phyloP scores from a whole-genome alignment of 257 asterid genomes.

The Asclepias syriaca region DNA sequence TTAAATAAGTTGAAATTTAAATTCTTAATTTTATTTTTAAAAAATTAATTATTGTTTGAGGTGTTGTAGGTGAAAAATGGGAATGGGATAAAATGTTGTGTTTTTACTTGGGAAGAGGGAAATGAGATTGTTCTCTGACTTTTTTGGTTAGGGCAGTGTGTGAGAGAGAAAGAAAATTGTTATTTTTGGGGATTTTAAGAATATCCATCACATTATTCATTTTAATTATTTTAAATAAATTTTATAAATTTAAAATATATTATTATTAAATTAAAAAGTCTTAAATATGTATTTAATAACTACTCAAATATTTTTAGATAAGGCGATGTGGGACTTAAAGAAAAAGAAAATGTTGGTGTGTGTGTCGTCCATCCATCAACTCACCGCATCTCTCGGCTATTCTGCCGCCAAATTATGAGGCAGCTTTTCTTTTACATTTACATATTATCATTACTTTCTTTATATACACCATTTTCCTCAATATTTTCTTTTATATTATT shows the following conservation, averaged over 20 bases:
- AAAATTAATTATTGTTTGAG: no score
- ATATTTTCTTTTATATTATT: no score
- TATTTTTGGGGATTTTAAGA: neutral
- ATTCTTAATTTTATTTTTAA: no score
- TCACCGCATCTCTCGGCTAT: conserved; percentile 27
- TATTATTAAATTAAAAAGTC: no score
- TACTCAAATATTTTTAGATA: no score
- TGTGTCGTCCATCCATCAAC: conserved; percentile 6
- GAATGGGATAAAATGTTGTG: neutral
- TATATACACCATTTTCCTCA: neutral
- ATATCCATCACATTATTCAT: neutral
- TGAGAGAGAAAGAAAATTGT: neutral
- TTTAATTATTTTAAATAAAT: no score
- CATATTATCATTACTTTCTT: neutral
- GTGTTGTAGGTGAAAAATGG: neutral
- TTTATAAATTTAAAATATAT: no score
- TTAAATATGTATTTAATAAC: no score
- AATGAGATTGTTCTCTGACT: neutral
- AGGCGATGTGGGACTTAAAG: no score
- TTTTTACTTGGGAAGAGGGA: neutral
- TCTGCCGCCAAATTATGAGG: conserved; percentile 24
- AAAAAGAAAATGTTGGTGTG: neutral
- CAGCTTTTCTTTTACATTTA: conserved; percentile 10
- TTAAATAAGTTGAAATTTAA: no score
- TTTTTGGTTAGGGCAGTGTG: no score